A percentile compares a stretch with the other conserved stretches of the same genome.
Conservation (phyloP, 164 flowering plant species). For the Tetracentron sinense region DNA sequence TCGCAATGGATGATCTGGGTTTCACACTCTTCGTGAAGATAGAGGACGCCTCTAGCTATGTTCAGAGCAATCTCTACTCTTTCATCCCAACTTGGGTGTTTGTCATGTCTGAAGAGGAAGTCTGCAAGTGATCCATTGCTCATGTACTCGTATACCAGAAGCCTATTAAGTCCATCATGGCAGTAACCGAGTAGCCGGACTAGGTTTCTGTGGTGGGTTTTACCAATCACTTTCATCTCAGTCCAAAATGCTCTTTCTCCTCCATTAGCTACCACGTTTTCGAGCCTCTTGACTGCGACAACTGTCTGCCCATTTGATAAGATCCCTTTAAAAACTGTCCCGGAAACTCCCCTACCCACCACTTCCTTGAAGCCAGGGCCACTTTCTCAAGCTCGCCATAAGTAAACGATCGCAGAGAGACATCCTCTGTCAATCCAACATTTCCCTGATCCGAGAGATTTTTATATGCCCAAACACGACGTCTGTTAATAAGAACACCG, state of each 20-base stretch:
- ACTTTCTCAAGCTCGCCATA: slow-evolving; percentile 20
- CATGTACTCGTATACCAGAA: no score
- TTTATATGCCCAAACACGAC: slow-evolving; percentile 2
- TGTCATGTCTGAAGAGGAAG: no score
- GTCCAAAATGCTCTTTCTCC: slow-evolving; percentile 13
- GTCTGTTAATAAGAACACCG: slow-evolving; percentile 8
- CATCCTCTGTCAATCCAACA: slow-evolving; percentile 10
- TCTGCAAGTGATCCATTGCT: no score
- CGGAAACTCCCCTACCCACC: slow-evolving; percentile 26
- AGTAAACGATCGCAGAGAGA: slow-evolving; percentile 17
- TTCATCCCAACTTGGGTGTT: no score
- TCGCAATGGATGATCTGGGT: no score
- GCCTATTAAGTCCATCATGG: no score
- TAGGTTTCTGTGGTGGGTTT: neutral
- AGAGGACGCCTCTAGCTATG: no score
- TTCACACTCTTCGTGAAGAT: no score
- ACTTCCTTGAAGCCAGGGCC: slow-evolving; percentile 28
- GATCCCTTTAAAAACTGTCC: slow-evolving; percentile 26
- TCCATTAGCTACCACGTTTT: slow-evolving; percentile 13
- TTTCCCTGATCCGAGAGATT: neutral
- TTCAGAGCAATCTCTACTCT: no score
- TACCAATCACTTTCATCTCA: neutral
- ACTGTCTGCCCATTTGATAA: slow-evolving; percentile 5
- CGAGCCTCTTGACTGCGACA: slow-evolving; percentile 26
- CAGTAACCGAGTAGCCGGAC: neutral